phyloP scores from a whole-genome alignment of 352 stramenopile species.

The Phytophthora syringae region DNA sequence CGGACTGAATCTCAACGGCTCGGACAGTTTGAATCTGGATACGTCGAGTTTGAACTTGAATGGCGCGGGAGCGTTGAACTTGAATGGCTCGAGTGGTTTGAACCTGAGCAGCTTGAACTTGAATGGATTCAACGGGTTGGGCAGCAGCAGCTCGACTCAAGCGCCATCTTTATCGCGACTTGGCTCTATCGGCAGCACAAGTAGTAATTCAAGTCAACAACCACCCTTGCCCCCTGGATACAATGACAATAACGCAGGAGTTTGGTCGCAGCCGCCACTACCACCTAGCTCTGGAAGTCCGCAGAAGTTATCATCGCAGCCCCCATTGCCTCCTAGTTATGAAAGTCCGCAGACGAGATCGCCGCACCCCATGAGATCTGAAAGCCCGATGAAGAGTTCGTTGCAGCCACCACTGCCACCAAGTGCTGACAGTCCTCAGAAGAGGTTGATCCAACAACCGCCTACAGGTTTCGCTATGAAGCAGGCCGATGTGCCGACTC shows the following conservation, averaged over 20 bases:
- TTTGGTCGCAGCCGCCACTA: slow-evolving; percentile 37
- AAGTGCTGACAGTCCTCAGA: slow-evolving; percentile 25
- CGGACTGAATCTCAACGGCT: slow-evolving; percentile 1
- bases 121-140: slow-evolving; percentile 25
- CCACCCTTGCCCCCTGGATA: slow-evolving; percentile 31
- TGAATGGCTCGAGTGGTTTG: slow-evolving; percentile 29
- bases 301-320: slow-evolving; percentile 17
- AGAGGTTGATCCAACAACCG: slow-evolving; percentile 14
- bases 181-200: slow-evolving; percentile 38
- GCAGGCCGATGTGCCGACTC: slow-evolving; percentile 28
- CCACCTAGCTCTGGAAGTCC: slow-evolving; percentile 24
- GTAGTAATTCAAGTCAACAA: slow-evolving; percentile 30
- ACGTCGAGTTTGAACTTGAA: slow-evolving; percentile 24
- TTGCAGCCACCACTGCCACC: slow-evolving; percentile 16
- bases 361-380: slow-evolving; percentile 15
- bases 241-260: slow-evolving; percentile 27
- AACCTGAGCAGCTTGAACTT: slow-evolving; percentile 27
- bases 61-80: no score
- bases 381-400: slow-evolving; percentile 25
- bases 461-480: slow-evolving; percentile 19
- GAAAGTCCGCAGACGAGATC: slow-evolving; percentile 22
- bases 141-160: slow-evolving; percentile 20
- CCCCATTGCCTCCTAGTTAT: slow-evolving; percentile 13
- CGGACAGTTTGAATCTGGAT: slow-evolving; percentile 24
- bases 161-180: slow-evolving; percentile 35